Evolutionary conservation across 768 basidiomycete species (phyloP).

Genomic region (Lactarius psammicola): DNA sequence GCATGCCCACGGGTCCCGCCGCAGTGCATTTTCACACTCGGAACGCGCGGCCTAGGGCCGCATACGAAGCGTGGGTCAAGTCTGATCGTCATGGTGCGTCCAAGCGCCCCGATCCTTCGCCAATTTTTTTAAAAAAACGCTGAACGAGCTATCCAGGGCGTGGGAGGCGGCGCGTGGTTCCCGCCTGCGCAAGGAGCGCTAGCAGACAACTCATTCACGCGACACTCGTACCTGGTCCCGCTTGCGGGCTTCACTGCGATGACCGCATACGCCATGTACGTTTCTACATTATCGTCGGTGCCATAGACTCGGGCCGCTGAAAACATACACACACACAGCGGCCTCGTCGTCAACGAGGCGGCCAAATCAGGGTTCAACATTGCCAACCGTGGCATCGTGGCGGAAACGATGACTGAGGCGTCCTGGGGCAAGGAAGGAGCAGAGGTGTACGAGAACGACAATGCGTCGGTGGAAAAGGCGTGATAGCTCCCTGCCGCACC

Average conservation of each 20-base stretch:
- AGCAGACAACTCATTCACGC: slow-evolving; percentile 49
- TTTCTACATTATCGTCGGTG: slow-evolving; percentile 14
- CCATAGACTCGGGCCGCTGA: neutral
- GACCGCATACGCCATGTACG: slow-evolving; percentile 57
- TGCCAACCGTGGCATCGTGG: slow-evolving; percentile 46
- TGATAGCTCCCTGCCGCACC: neutral
- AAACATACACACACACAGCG: slow-evolving; percentile 36
- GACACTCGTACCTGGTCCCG: slow-evolving; percentile 59
- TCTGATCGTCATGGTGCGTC: slow-evolving; percentile 56
- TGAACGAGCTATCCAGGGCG: slow-evolving; percentile 40
- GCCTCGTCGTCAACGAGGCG: slow-evolving; percentile 53
- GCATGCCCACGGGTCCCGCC: neutral
- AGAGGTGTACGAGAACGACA: neutral
- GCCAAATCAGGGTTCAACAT: slow-evolving; percentile 49
- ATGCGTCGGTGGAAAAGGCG: neutral
- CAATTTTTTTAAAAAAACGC: neutral
- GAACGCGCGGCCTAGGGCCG: slow-evolving; percentile 59
- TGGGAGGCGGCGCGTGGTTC: slow-evolving; percentile 69
- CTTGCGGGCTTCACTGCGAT: slow-evolving; percentile 58
- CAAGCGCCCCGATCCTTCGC: neutral
- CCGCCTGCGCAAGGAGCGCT: slow-evolving; percentile 58
- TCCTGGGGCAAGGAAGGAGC: neutral
- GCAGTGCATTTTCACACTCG: slow-evolving; percentile 61
- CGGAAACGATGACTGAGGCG: slow-evolving; percentile 27
- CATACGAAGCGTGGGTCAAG: slow-evolving; percentile 63